phyloP scores from a whole-genome alignment of 805 yeast species.

The Sugiyamaella chiloensis region DNA sequence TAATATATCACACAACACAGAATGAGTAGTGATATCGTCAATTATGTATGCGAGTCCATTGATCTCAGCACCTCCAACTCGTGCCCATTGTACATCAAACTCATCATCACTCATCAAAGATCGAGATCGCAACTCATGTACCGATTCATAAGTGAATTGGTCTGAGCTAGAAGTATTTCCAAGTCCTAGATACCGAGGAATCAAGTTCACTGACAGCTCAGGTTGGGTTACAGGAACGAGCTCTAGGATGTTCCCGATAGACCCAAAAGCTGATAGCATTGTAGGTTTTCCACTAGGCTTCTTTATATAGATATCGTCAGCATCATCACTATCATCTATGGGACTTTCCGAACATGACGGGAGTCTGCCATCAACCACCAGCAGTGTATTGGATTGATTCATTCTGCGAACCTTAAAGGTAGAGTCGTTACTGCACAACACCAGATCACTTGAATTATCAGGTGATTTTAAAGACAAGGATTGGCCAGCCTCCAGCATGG shows the following conservation, averaged over 20 bases:
- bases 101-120: slow-evolving; percentile 57
- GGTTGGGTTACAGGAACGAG: slow-evolving; percentile 13
- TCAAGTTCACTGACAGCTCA: slow-evolving; percentile 21
- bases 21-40: slow-evolving; percentile 23
- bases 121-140: slow-evolving; percentile 19
- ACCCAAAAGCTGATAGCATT: slow-evolving; percentile 24
- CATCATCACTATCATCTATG: slow-evolving; percentile 1
- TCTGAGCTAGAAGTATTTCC: slow-evolving; percentile 5
- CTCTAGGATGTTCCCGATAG: slow-evolving; percentile 27
- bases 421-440: slow-evolving; percentile 52
- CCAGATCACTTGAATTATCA: slow-evolving; percentile 41
- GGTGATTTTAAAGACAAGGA: slow-evolving; percentile 37
- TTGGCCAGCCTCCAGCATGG: slow-evolving; percentile 20
- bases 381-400: slow-evolving; percentile 84
- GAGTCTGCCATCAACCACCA: slow-evolving; percentile 41
- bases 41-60: slow-evolving; percentile 43
- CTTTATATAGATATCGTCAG: no score
- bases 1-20: slow-evolving; percentile 28
- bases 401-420: slow-evolving; percentile 72
- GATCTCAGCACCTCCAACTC: slow-evolving; percentile 53
- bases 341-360: slow-evolving; percentile 3
- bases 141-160: slow-evolving; percentile 7
- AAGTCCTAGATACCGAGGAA: slow-evolving; percentile 25
- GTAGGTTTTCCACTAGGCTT: neutral
- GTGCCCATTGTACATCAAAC: slow-evolving; percentile 52